Conservation (phyloP, 2,329 filamentous ascomycete genomes). For the Emergomyces orientalis region DNA sequence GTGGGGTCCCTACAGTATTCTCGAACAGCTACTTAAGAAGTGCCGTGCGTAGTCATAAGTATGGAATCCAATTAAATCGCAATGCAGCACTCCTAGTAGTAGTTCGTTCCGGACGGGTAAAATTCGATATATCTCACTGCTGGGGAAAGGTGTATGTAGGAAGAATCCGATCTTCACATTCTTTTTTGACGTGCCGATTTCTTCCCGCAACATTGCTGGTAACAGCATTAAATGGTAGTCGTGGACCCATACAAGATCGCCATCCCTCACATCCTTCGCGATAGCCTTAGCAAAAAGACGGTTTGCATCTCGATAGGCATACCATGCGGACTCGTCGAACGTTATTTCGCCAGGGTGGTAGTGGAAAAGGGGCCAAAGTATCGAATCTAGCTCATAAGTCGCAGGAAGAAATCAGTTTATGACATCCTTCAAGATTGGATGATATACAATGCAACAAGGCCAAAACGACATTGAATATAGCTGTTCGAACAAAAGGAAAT, state of each 20-base stretch:
- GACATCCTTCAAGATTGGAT: neutral
- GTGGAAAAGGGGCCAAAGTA: conserved; percentile 97
- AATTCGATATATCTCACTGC: conserved; percentile 93
- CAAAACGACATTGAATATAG: neutral
- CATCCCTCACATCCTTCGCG: conserved; percentile 77
- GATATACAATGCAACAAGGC: neutral
- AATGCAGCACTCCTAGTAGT: conserved; percentile 77
- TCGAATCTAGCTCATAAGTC: conserved; percentile 58
- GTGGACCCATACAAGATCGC: conserved; percentile 94
- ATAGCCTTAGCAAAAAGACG: conserved; percentile 83
- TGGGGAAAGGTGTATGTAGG: conserved; percentile 93
- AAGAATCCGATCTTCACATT: conserved; percentile 99
- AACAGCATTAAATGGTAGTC: conserved; percentile 98
- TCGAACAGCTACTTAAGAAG: conserved; percentile 92
- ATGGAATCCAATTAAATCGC: conserved; percentile 94
- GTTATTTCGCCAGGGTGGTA: conserved; percentile 98
- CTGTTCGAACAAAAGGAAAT: conserved; percentile 24
- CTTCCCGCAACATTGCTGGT: conserved; percentile 87
- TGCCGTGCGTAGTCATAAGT: conserved; percentile 98
- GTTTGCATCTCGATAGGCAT: conserved; percentile 88
- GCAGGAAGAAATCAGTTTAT: neutral
- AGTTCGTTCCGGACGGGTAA: conserved; percentile 85
- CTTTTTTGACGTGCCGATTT: conserved; percentile 69
- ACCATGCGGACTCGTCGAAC: conserved; percentile 91
- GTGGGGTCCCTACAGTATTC: conserved; percentile 58